A percentile compares a stretch with the other conserved stretches of the same genome.
Evolutionary conservation across 225 moss, liverwort and hornwort species (phyloP).

Genomic region (Polytrichum commune): DNA sequence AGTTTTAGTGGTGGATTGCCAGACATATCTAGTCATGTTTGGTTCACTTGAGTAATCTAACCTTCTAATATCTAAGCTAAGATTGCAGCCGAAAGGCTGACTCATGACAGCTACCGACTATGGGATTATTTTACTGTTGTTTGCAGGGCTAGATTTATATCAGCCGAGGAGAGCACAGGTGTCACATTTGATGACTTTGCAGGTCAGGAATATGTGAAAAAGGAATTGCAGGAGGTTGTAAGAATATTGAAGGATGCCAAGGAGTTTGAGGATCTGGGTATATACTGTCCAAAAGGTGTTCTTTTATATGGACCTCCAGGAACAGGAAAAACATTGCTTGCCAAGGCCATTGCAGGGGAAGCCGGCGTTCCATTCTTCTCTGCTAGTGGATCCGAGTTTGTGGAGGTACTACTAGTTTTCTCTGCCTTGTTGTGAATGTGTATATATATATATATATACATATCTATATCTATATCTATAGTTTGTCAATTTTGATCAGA

Average conservation of each 20-base stretch:
- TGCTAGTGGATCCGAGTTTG: slow-evolving; percentile 99
- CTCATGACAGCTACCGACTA: too few species aligned
- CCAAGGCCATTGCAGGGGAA: slow-evolving; percentile 98
- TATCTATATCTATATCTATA: too few species aligned
- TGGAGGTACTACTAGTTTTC: slow-evolving; percentile 62
- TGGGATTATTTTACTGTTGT: slow-evolving; percentile 3
- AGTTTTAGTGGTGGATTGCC: too few species aligned
- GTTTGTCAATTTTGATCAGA: too few species aligned
- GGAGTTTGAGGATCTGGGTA: slow-evolving; percentile 89
- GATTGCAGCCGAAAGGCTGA: too few species aligned
- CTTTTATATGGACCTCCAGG: slow-evolving; percentile 96
- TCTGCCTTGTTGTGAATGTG: slow-evolving; percentile 5
- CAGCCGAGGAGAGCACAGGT: slow-evolving; percentile 97
- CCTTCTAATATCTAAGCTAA: too few species aligned
- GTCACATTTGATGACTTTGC: slow-evolving; percentile 99
- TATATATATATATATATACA: too few species aligned
- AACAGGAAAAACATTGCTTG: slow-evolving; percentile 96
- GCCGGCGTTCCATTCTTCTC: slow-evolving; percentile 99
- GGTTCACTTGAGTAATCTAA: too few species aligned
- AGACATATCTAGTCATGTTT: too few species aligned
- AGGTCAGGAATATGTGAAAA: slow-evolving; percentile 98
- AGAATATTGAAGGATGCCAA: slow-evolving; percentile 86
- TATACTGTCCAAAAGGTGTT: slow-evolving; percentile 99
- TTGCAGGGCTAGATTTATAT: slow-evolving; percentile 96
- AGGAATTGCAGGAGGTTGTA: slow-evolving; percentile 96